phyloP scores from a whole-genome alignment of 164 flowering plant species.

The Tetracentron sinense region DNA sequence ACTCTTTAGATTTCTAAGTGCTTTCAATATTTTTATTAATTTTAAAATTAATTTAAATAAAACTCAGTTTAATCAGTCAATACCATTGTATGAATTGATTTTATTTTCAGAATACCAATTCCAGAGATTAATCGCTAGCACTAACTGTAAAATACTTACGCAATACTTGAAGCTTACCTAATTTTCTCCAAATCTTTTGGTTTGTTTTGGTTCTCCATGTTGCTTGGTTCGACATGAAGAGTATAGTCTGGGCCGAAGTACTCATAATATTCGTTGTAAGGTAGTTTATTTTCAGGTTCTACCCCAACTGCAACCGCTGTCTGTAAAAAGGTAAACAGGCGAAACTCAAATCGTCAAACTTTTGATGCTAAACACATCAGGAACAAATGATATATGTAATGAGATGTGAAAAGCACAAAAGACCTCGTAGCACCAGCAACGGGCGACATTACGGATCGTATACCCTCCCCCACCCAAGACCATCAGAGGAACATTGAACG shows the following conservation, averaged over 20 bases:
- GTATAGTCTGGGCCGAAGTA: constrained; percentile 93
- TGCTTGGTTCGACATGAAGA: constrained; percentile 65
- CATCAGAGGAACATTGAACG: constrained; percentile 89
- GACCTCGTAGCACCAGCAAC: constrained; percentile 99
- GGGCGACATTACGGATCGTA: constrained; percentile 89
- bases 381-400: neutral
- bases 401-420: neutral
- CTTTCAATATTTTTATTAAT: no score
- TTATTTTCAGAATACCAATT: neutral
- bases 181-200: constrained; percentile 68
- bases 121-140: neutral
- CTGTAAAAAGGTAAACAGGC: constrained; percentile 37
- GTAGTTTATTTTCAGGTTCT: constrained; percentile 80
- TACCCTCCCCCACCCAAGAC: constrained; percentile 96
- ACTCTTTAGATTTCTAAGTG: no score
- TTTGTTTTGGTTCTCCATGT: constrained; percentile 70
- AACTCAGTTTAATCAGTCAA: no score
- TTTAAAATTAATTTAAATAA: no score
- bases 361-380: neutral
- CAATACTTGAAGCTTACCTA: constrained; percentile 34
- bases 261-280: constrained; percentile 83
- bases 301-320: constrained; percentile 95
- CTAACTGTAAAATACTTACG: neutral
- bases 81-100: neutral
- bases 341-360: neutral